Base-by-base conservation (phyloP, 2,329 filamentous ascomycete species). In the Ophiobolus disseminans region DNA sequence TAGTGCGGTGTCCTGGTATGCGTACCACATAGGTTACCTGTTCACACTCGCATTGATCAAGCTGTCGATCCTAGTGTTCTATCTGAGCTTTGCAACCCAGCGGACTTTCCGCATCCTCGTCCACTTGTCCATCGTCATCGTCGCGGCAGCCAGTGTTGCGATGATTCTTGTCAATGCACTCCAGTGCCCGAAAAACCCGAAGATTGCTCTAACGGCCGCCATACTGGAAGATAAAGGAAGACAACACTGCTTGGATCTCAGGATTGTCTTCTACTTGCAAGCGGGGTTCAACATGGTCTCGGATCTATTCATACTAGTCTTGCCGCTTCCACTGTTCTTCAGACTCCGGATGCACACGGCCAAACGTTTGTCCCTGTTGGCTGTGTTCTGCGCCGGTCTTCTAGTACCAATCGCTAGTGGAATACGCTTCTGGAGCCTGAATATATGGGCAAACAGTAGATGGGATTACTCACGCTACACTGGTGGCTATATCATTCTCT, bases 21-120 rank as follows among this genome's bases (percentile, higher is more conserved):
- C 56, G 14, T 67, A 66, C 26, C 62, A 66, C 39, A 62, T 67
- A 14, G 40, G 58, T 7, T 68, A 69, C 46, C 31, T 62, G 11
- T 49, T 57, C 22, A 53, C 54, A 14, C 60, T 63, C 20, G 55
- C 49, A 13, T 36, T 65, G 17, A 55, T 67, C 32, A 68, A 69
- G 42, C 38, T 67, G 22, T 65, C 59, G 2, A 62, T 67, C 20
- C 53, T 67, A 1, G 44, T 54, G 2, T 67, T 67, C 41, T 67
- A 67, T 47, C 50, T 60, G 13, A 58, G 40, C 36, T 62, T 66
- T 32, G 62, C 63, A 4, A 61, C 63, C 11, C 48, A 55, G 14
- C 47, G 57, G 14, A 53, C 40, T 2, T 67, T 67, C 35, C 57
- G 59, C 5, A 40, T 50, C 11, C 40, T 65, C 4, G 55, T 63